Evolutionary conservation across 441 rosid species (phyloP).

Genomic region (Geranium incanum): DNA sequence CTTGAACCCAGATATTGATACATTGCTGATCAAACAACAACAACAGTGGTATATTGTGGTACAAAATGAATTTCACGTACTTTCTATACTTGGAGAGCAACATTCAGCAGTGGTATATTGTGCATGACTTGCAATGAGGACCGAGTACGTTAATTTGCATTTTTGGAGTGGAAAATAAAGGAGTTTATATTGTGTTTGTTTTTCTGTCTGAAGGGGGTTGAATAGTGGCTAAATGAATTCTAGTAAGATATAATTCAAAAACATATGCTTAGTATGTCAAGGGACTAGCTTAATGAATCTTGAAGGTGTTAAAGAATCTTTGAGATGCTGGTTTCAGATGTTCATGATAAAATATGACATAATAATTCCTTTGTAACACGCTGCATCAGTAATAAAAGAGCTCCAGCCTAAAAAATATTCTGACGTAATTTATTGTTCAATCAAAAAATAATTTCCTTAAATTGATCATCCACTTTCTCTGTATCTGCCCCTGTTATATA

Average conservation of each 20-base stretch:
- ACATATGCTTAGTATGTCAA: not conserved
- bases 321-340: too few relatives aligned
- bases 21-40: not conserved
- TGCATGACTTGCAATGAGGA: not conserved
- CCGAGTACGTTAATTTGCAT: not conserved
- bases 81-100: not conserved
- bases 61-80: not conserved
- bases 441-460: too few relatives aligned
- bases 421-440: too few relatives aligned
- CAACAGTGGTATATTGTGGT: not conserved
- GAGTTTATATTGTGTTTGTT: not conserved
- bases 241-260: not conserved
- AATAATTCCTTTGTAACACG: too few relatives aligned
- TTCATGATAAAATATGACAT: too few relatives aligned
- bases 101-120: too few relatives aligned
- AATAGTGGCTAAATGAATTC: not conserved
- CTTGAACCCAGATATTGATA: not conserved
- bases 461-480: too few relatives aligned
- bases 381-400: too few relatives aligned
- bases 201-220: too few relatives aligned
- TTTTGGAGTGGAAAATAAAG: not conserved
- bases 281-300: not conserved
- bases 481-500: too few relatives aligned
- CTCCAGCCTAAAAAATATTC: too few relatives aligned
- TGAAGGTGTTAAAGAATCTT: not conserved